Evolutionary conservation across 768 basidiomycete species (phyloP).

Genomic region (Tylopilus plumbeoviolaceoides): DNA sequence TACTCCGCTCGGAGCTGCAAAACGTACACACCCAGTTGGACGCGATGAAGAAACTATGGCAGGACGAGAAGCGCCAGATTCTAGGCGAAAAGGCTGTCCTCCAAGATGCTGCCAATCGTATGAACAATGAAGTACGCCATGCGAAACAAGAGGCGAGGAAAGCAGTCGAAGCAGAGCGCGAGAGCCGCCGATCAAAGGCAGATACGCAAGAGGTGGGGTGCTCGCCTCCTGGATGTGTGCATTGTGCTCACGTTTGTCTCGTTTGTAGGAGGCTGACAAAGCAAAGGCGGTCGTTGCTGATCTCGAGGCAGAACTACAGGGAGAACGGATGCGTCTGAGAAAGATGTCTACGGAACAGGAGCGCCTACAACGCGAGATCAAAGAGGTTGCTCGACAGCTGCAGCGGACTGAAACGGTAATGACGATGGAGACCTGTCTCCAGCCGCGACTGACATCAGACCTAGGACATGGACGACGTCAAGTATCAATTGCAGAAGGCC

Average conservation of each 20-base stretch:
- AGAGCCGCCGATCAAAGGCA: slow-evolving; percentile 43
- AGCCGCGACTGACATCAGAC: slow-evolving; percentile 1
- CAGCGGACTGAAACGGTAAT: slow-evolving; percentile 66
- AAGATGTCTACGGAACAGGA: slow-evolving; percentile 61
- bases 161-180: slow-evolving; percentile 49
- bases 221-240: not conserved
- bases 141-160: slow-evolving; percentile 56
- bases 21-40: slow-evolving; percentile 61
- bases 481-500: slow-evolving; percentile 57
- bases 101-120: slow-evolving; percentile 63
- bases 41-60: slow-evolving; percentile 65
- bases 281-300: slow-evolving; percentile 63
- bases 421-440: not conserved
- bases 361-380: slow-evolving; percentile 59
- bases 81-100: slow-evolving; percentile 70
- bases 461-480: slow-evolving; percentile 80
- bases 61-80: slow-evolving; percentile 57
- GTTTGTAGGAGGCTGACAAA: slow-evolving; percentile 60
- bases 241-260: not conserved
- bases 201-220: slow-evolving; percentile 52
- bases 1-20: slow-evolving; percentile 54
- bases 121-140: slow-evolving; percentile 56
- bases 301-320: slow-evolving; percentile 67
- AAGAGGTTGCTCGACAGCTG: slow-evolving; percentile 57
- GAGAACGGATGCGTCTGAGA: slow-evolving; percentile 64